phyloP scores from a whole-genome alignment of 805 yeast genomes.

The Tetrapisispora taiwanensis region DNA sequence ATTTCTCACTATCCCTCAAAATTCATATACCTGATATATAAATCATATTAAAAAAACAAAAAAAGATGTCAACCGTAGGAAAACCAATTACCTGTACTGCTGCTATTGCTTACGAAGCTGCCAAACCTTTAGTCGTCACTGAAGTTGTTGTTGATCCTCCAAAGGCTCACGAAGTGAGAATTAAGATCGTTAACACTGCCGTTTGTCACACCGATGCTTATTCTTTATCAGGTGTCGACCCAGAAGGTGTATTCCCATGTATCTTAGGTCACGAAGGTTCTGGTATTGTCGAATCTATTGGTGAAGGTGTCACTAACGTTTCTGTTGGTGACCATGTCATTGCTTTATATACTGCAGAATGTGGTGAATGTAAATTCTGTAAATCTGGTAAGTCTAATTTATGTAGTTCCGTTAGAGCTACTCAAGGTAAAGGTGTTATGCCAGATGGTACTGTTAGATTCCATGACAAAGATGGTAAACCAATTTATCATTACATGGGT shows the following conservation, averaged over 20 bases:
- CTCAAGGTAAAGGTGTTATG: conserved; percentile 98
- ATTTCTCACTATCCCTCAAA: too few species aligned
- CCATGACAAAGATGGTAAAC: conserved; percentile 68
- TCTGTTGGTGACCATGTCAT: conserved; percentile 91
- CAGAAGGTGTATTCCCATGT: conserved; percentile 93
- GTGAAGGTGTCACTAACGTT: conserved; percentile 86
- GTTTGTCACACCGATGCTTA: conserved; percentile 98
- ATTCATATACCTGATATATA: too few species aligned
- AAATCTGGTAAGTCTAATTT: conserved; percentile 90
- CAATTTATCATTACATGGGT: conserved; percentile 91
- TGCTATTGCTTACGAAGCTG: conserved; percentile 97
- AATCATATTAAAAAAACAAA: too few species aligned
- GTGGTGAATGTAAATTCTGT: conserved; percentile 92
- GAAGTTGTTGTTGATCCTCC: conserved; percentile 89
- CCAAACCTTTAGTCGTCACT: conserved; percentile 71
- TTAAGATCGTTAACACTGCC: conserved; percentile 78
- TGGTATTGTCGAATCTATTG: conserved; percentile 89
- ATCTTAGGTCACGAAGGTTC: conserved; percentile 98
- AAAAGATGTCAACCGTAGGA: conserved; percentile 19
- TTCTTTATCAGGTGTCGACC: conserved; percentile 88
- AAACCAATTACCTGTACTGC: conserved; percentile 76
- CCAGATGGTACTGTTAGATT: conserved; percentile 96
- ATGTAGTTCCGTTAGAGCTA: conserved; percentile 90
- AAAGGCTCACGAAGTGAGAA: conserved; percentile 93
- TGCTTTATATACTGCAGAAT: conserved; percentile 93